Evolutionary conservation across 257 asterid species (phyloP), one percentile per base, ranked within the genome.

Genomic region (Nicotiana sylvestris): DNA sequence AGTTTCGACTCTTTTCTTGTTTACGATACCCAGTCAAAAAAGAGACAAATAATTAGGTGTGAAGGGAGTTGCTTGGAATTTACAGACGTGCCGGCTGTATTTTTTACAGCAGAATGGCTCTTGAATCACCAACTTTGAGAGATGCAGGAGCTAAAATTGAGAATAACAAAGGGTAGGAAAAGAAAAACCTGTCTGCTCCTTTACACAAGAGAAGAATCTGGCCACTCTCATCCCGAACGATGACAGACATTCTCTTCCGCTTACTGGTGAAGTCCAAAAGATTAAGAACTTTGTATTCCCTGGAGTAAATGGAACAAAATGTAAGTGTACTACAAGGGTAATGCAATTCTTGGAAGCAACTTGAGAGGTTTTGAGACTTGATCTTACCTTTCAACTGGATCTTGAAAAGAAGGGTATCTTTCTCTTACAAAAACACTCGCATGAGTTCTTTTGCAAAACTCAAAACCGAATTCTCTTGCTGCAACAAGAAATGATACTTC

Each of bases 221-320:
- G 27, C 89, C 97, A 62, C 87, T 83, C 76, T 92, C 97, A 77
- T 92, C 99, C 86, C 85, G 90, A 79, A 95, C 84, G 83, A 95
- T 91, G 65, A 91, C 95, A 83, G 99, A 92, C 99, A 95, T 95
- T 85, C 99, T 87, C 90, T 95, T 95, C 91, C 99, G 89, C 86
- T 95, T 95, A 95, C 99, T 95, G 61, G 99, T 93, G 89, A 93
- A 95, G 86, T 95, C 97, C 91, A 95, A 85, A 89, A 93, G 88
- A 88, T 90, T 92, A 85, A 95, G 97, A 90, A 95, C 85, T 88
- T 91, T 95, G 92, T 81, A 92, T 90, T 95, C 98, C 94, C 99
- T 95, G 93, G 82, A 85, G 69, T 69, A 81, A 77, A 53, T 25
- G 80, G 65, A 53, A 51, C 46, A 29, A 51, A 51, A 51, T 76